phyloP scores from a whole-genome alignment of 2,329 filamentous ascomycete species.

The Apiospora aurea region DNA sequence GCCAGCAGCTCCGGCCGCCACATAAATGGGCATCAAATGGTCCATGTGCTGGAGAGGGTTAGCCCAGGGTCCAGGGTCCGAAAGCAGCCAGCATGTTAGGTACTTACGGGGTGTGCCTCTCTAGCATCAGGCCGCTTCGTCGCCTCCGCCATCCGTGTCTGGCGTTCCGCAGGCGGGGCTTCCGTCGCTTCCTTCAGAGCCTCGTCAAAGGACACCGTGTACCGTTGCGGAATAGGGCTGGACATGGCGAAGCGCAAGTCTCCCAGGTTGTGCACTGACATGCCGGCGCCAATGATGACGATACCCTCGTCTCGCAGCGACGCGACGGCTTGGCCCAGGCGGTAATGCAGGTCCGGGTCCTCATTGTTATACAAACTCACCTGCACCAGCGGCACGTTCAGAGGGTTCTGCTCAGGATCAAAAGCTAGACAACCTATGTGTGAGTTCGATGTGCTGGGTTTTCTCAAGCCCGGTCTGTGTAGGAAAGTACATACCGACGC shows the following conservation, averaged over 20 bases:
- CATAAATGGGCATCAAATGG: conserved; percentile 57
- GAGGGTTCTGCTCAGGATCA: conserved; percentile 64
- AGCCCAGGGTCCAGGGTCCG: conserved; percentile 1
- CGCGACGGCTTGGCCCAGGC: conserved; percentile 70
- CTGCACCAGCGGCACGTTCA: conserved; percentile 74
- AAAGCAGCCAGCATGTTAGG: neutral
- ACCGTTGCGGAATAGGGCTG: conserved; percentile 57
- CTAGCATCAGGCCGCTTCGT: conserved; percentile 52
- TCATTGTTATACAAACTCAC: conserved; percentile 72
- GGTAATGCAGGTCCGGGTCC: conserved; percentile 70
- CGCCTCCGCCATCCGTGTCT: conserved; percentile 48
- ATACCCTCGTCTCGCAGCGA: conserved; percentile 72
- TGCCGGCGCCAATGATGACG: conserved; percentile 74
- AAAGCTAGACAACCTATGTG: conserved; percentile 57
- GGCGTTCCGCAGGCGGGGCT: conserved; percentile 45
- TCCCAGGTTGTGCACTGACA: conserved; percentile 76
- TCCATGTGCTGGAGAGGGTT: conserved; percentile 48
- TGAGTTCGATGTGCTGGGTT: neutral
- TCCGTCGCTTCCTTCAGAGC: conserved; percentile 71
- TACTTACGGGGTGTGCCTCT: conserved; percentile 51
- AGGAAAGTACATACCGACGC: conserved; percentile 25
- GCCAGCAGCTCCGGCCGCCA: conserved; percentile 54
- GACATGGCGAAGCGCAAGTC: conserved; percentile 58
- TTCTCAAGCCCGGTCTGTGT: no score
- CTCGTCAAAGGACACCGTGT: conserved; percentile 69